These are phyloP conservation scores for Thermomucor indicae-seudaticae DNA, from an alignment of 371 early-diverging fungal genomes.

Conservation along the genomic window DNA sequence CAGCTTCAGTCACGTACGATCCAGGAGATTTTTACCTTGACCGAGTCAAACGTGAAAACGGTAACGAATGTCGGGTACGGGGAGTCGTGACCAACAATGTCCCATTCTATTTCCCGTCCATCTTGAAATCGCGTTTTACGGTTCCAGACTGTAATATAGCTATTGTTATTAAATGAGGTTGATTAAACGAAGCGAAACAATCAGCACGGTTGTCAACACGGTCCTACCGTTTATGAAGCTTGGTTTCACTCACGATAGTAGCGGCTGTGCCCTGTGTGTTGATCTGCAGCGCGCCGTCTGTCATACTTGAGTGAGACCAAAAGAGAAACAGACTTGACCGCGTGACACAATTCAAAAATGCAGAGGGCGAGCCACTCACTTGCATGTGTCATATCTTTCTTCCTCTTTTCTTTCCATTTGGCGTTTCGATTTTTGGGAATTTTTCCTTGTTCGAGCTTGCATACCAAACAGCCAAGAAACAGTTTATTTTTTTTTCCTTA, in stretches of 20 bases:
- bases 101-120: conserved; percentile 56
- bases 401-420: too few species aligned
- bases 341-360: background rate
- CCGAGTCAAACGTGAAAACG: conserved; percentile 47
- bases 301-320: conserved; percentile 9
- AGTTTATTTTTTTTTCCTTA: too few species aligned
- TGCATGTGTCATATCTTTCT: too few species aligned
- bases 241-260: conserved; percentile 27
- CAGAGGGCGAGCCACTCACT: background rate
- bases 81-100: conserved; percentile 51
- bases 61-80: conserved; percentile 44
- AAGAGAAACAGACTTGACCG: too few species aligned
- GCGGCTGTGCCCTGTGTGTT: conserved; percentile 44
- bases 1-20: background rate
- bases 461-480: too few species aligned
- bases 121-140: conserved; percentile 50
- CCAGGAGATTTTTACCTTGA: conserved; percentile 12
- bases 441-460: too few species aligned
- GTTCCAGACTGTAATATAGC: conserved; percentile 55
- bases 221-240: conserved; percentile 40
- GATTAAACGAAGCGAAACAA: background rate
- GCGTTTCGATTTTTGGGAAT: too few species aligned
- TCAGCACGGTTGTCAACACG: background rate
- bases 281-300: conserved; percentile 20
- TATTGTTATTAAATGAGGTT: conserved; percentile 2